Evolutionary conservation across 805 yeast species (phyloP).

Genomic region (Sugiyamaella qingdaonensis): DNA sequence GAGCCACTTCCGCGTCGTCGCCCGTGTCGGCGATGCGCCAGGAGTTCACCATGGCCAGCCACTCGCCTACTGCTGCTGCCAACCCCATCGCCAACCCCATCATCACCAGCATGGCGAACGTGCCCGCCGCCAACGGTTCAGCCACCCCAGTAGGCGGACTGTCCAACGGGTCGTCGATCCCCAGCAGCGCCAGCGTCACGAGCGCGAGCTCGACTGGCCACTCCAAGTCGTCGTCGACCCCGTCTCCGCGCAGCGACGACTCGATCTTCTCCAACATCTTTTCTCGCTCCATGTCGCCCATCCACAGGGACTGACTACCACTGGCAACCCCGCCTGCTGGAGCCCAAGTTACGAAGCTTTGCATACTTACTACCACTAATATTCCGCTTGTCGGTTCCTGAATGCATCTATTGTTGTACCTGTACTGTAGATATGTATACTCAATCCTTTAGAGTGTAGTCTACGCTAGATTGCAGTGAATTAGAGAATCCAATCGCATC

Average conservation of each 20-base stretch:
- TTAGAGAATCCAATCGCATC: too few relatives aligned
- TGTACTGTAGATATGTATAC: too few relatives aligned
- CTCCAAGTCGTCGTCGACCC: conserved; percentile 3
- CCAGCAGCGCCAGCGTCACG: conserved; percentile 8
- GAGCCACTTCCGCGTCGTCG: conserved; percentile 18
- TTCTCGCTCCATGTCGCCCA: conserved; percentile 10
- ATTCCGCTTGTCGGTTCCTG: neutral
- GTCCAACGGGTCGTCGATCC: neutral
- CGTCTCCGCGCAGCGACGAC: conserved; percentile 9
- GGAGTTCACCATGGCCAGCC: neutral
- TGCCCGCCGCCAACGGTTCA: neutral
- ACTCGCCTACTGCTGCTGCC: neutral
- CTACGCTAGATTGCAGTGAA: too few relatives aligned
- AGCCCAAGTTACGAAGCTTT: neutral
- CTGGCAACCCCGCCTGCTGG: neutral
- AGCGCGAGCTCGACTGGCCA: neutral
- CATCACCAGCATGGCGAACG: neutral
- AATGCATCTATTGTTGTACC: neutral
- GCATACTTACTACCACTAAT: neutral
- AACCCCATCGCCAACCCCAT: neutral
- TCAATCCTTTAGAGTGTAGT: too few relatives aligned
- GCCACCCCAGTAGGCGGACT: neutral
- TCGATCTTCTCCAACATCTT: conserved; percentile 4
- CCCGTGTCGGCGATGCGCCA: conserved; percentile 7
- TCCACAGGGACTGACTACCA: conserved; percentile 7